These are phyloP conservation scores for Jaltomata sinuosa DNA, from an alignment of 257 asterid genomes.

Conservation along the genomic window DNA sequence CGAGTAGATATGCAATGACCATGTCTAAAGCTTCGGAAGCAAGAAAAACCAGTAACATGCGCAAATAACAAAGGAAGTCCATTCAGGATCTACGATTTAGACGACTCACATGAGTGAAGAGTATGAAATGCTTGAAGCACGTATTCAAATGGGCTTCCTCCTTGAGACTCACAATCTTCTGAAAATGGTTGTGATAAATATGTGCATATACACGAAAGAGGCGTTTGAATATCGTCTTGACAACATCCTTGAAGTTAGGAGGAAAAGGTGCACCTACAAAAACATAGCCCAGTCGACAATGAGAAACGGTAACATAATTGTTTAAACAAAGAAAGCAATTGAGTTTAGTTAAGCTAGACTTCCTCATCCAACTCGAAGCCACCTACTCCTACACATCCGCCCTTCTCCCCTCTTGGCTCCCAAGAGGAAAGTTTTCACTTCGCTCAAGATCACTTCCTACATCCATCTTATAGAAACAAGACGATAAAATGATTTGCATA, in stretches of 20 bases:
- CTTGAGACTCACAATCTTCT: constrained; percentile 62
- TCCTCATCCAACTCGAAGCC: background rate
- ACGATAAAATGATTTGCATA: background rate
- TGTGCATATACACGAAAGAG: constrained; percentile 82
- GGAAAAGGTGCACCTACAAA: constrained; percentile 71
- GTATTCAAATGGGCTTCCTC: constrained; percentile 86
- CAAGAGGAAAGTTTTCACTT: background rate
- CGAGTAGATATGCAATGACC: background rate
- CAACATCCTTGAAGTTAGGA: constrained; percentile 62
- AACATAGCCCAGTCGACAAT: background rate
- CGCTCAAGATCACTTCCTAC: background rate
- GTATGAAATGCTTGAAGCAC: constrained; percentile 73
- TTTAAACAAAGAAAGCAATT: background rate
- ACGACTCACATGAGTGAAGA: constrained; percentile 61
- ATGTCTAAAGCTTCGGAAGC: background rate
- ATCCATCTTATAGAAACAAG: background rate
- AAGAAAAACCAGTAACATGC: background rate
- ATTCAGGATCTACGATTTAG: background rate
- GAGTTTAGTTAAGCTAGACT: background rate
- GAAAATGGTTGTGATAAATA: constrained; percentile 73
- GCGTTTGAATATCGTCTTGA: constrained; percentile 73
- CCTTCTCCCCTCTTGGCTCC: background rate
- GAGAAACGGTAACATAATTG: background rate
- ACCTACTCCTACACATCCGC: background rate
- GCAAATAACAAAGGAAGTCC: background rate